Base-by-base conservation (phyloP, 208 protist species). In the Trypanosoma caninum region DNA sequence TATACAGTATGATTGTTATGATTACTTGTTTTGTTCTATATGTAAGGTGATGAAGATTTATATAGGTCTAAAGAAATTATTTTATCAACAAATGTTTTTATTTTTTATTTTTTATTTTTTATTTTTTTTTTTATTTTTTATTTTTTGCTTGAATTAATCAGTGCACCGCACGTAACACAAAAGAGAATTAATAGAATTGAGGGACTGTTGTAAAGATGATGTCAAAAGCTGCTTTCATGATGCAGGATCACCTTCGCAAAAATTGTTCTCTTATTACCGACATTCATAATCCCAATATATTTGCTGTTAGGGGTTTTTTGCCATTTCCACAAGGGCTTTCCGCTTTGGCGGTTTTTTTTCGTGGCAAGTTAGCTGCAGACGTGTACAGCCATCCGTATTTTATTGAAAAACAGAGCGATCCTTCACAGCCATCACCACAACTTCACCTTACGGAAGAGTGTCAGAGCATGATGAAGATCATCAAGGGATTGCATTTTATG, bases 311-410 rank as follows among this genome's bases (percentile, higher is more conserved):
- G 16, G 84, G 87, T 4, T 74, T 71, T 4, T 72, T 91, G 30
- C 72, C 75, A 13, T 94, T 91, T 52, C 82, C 82, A 10, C 81
- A 88, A 42, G 83, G 84, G 7, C 73, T 94, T 34, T 42, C 67
- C 22, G 83, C 78, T 8, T 59, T 94, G 30, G 58, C 78, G 22
- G 53, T 73, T 23, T 57, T 87, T 22, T 91, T 94, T 59, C 74
- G 72, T 35, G 76, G 80, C 33, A 72, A 76, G 34, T 45, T 67
- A 6, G 76, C 82, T 3, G 81, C 84, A 4, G 83, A 90, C 41
- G 82, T 91, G 20, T 94, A 91, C 70, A 82, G 81, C 18, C 87
- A 94, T 62, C 77, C 66, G 14, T 94, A 90, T 72, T 94, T 94
- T 41, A 82, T 94, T 34, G 87, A 94, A 56, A 90, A 91, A 66